A percentile compares a stretch with the other conserved stretches of the same genome.
These are phyloP conservation scores for Trypanosoma grayi DNA, from an alignment of 208 protist species.

Conservation along the genomic window DNA sequence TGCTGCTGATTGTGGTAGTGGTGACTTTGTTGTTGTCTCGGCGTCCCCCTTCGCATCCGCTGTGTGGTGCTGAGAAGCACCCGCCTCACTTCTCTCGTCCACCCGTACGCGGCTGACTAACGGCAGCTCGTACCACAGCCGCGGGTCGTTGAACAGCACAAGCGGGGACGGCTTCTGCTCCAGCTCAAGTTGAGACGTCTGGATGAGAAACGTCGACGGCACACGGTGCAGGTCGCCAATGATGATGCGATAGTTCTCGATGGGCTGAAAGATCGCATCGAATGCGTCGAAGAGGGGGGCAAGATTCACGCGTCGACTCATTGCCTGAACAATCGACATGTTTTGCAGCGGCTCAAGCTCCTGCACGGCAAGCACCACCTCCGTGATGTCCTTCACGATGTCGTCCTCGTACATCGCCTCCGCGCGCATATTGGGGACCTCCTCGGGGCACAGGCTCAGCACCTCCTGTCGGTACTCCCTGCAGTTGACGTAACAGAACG, in stretches of 20 bases:
- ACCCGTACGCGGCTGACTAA: conserved; percentile 50
- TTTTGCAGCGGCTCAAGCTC: conserved; percentile 66
- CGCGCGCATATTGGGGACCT: conserved; percentile 78
- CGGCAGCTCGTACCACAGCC: conserved; percentile 73
- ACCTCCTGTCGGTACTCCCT: conserved; percentile 79
- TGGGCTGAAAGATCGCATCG: conserved; percentile 64
- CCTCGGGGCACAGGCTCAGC: conserved; percentile 75
- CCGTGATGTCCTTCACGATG: conserved; percentile 83
- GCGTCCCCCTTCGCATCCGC: background rate
- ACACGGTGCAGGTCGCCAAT: conserved; percentile 56
- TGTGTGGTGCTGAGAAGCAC: background rate
- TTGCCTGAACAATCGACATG: conserved; percentile 71
- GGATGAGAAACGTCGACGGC: conserved; percentile 71
- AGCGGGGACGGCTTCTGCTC: conserved; percentile 75
- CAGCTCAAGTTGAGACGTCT: conserved; percentile 59
- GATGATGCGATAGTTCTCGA: conserved; percentile 86
- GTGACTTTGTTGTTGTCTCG: too few species aligned
- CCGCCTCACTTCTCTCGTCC: background rate
- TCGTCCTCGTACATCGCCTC: conserved; percentile 86
- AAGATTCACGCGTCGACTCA: conserved; percentile 73
- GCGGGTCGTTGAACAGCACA: conserved; percentile 66
- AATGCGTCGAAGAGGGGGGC: conserved; percentile 80
- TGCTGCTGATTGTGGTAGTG: background rate
- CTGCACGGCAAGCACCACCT: conserved; percentile 73
- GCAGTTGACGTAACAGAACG: conserved; percentile 74